Evolutionary conservation across 2,329 filamentous ascomycete genomes (phyloP).

Genomic region (Penicillium sp.): DNA sequence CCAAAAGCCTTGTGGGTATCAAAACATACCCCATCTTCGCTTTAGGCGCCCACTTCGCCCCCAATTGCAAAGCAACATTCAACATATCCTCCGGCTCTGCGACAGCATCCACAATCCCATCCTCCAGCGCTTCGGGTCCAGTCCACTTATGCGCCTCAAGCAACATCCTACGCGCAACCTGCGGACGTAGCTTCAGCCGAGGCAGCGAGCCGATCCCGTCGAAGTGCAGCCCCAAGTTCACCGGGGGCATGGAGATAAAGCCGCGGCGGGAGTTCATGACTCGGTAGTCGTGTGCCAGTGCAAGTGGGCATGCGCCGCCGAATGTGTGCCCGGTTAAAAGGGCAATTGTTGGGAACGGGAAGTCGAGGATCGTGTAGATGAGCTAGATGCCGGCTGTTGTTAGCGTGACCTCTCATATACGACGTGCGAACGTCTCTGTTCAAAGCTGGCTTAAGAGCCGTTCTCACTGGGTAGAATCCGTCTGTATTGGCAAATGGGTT

Average conservation of each 20-base stretch:
- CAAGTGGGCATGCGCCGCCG: constrained; percentile 50
- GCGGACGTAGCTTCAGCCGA: constrained; percentile 51
- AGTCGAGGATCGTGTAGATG: constrained; percentile 50
- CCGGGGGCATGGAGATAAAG: constrained; percentile 53
- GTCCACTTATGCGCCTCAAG: constrained; percentile 57
- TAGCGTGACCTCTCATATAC: constrained; percentile 16
- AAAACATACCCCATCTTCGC: constrained; percentile 29
- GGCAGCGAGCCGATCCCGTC: constrained; percentile 55
- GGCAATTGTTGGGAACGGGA: constrained; percentile 49
- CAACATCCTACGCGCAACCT: constrained; percentile 56
- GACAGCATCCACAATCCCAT: constrained; percentile 55
- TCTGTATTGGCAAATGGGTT: constrained; percentile 57
- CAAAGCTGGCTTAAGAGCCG: neutral
- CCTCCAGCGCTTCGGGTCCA: constrained; percentile 49
- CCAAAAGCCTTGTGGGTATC: neutral
- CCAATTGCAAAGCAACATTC: constrained; percentile 45
- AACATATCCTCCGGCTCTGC: constrained; percentile 51
- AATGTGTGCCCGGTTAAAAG: constrained; percentile 51
- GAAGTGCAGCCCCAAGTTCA: constrained; percentile 56
- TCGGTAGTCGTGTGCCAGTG: constrained; percentile 49
- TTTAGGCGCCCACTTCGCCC: constrained; percentile 43
- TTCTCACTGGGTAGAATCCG: constrained; percentile 57
- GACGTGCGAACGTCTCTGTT: neutral
- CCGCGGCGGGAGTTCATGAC: constrained; percentile 49
- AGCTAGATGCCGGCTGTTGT: constrained; percentile 27